Percentiles rank a stretch among this genome's conserved stretches.
phyloP scores from a whole-genome alignment of 352 stramenopile species.

The Stephanocyclus meneghinianus region DNA sequence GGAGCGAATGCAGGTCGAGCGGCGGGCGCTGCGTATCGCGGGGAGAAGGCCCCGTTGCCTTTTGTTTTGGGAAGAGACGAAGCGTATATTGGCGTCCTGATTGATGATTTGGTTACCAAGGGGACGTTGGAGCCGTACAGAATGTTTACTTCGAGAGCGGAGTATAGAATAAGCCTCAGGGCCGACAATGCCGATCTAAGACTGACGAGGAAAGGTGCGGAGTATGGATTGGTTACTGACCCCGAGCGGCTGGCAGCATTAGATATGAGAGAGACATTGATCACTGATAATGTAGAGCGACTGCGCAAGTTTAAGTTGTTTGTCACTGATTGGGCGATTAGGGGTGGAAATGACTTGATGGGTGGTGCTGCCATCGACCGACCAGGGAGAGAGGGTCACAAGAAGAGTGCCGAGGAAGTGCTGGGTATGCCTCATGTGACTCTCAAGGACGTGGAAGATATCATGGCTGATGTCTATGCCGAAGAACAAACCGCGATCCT shows the following conservation, averaged over 20 bases:
- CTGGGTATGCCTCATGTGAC: slow-evolving; percentile 83
- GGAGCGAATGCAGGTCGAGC: slow-evolving; percentile 92
- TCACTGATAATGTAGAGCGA: slow-evolving; percentile 85
- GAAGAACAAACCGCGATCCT: slow-evolving; percentile 32
- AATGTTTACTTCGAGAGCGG: slow-evolving; percentile 97
- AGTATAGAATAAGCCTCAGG: slow-evolving; percentile 87
- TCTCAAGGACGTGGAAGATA: slow-evolving; percentile 76
- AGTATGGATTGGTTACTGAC: slow-evolving; percentile 86
- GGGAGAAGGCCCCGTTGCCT: slow-evolving; percentile 51
- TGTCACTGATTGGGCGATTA: slow-evolving; percentile 74
- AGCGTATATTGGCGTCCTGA: slow-evolving; percentile 97
- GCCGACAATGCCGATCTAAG: slow-evolving; percentile 96
- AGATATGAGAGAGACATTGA: slow-evolving; percentile 85
- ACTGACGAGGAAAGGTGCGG: slow-evolving; percentile 90
- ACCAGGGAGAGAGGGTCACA: slow-evolving; percentile 55
- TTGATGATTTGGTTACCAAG: slow-evolving; percentile 97
- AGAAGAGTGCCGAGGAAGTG: slow-evolving; percentile 83
- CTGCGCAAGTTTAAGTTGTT: slow-evolving; percentile 77
- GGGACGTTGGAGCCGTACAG: slow-evolving; percentile 96
- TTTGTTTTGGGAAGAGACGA: slow-evolving; percentile 91
- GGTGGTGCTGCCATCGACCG: slow-evolving; percentile 61
- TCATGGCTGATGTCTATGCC: slow-evolving; percentile 65
- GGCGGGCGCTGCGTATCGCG: slow-evolving; percentile 62
- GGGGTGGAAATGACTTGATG: slow-evolving; percentile 70
- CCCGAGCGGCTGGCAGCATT: slow-evolving; percentile 86